Evolutionary conservation across 176 grass and related monocot species (phyloP), one percentile per base, ranked within the genome.

Genomic region (Tuctoria greenei): DNA sequence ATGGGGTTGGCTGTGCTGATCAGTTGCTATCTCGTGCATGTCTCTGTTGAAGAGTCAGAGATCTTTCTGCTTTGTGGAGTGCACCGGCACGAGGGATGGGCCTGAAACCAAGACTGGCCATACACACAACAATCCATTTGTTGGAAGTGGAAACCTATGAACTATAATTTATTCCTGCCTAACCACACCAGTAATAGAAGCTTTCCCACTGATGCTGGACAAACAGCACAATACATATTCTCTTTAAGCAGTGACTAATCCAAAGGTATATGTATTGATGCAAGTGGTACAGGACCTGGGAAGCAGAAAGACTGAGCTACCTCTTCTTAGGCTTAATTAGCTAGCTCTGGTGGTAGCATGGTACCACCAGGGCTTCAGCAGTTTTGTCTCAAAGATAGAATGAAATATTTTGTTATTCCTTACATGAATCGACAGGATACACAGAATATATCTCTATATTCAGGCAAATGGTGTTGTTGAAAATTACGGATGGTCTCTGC

Each of bases 41-140:
- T 88, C 79, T 79, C 76, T 84, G 85, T 96, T 77, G 66, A 77
- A 87, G 63, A 77, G 69, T 84, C 87, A 84, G 79, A 90, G 74
- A 69, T 55, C 46, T 71, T 75, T 73, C 66, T 79, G 69, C 90
- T 89, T 84, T 90, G 58, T 55, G 73, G 75, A 58, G 85, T 72
- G 74, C 51, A 62, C 45, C 79, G 69, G 43, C 62, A 69, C 57
- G 27, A 79, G 43, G 62, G 69, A 83, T 79, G 80, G 80, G 85
- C 68, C 85, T 79, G 51, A 62, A 83, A 82, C 18, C 12, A 82
- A 82, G 79, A 79, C 43, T 31, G n/a, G 68, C 80, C 80, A 87
- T 83, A 85, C 77, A 55, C 35, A 66, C 50, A 36, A 81, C 69
- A 66, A 76, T 76, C 66, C 71, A 77, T n/a, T n/a, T n/a, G 71